Evolutionary conservation across 2,329 filamentous ascomycete species (phyloP).

Genomic region (Fusarium sp.): DNA sequence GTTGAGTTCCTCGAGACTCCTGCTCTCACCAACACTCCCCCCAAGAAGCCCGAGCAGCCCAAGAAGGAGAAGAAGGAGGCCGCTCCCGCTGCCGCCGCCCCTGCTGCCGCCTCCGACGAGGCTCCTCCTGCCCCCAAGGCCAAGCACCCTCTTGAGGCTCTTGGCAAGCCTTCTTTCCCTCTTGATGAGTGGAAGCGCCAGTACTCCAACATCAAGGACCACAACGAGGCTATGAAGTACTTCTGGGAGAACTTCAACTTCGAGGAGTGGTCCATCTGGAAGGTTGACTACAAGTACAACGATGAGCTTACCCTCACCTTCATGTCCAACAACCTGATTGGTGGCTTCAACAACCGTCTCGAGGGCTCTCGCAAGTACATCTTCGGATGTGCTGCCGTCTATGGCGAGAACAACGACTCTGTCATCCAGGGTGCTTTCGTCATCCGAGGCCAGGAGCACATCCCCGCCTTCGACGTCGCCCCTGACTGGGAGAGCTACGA

Average conservation of each 20-base stretch:
- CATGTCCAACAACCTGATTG: slow-evolving; percentile 99
- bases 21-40: slow-evolving; percentile 76
- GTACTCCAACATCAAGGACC: slow-evolving; percentile 96
- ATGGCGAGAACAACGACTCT: slow-evolving; percentile 89
- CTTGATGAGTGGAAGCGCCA: slow-evolving; percentile 99
- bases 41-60: slow-evolving; percentile 85
- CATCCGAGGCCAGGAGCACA: slow-evolving; percentile 89
- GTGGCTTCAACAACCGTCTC: slow-evolving; percentile 97
- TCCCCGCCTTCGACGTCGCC: slow-evolving; percentile 94
- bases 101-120: slow-evolving; percentile 58
- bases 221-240: slow-evolving; percentile 85
- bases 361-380: slow-evolving; percentile 98
- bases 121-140: slow-evolving; percentile 81
- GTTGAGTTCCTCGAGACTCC: slow-evolving; percentile 86
- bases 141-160: slow-evolving; percentile 93
- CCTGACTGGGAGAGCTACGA: slow-evolving; percentile 97
- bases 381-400: slow-evolving; percentile 92
- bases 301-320: slow-evolving; percentile 96
- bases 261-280: slow-evolving; percentile 96
- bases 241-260: slow-evolving; percentile 98
- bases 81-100: slow-evolving; percentile 40
- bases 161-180: slow-evolving; percentile 83
- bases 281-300: slow-evolving; percentile 98
- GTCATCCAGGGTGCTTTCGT: slow-evolving; percentile 95
- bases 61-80: slow-evolving; percentile 75